Base-by-base conservation (phyloP, 306 rosid species). In the Castanea sativa region DNA sequence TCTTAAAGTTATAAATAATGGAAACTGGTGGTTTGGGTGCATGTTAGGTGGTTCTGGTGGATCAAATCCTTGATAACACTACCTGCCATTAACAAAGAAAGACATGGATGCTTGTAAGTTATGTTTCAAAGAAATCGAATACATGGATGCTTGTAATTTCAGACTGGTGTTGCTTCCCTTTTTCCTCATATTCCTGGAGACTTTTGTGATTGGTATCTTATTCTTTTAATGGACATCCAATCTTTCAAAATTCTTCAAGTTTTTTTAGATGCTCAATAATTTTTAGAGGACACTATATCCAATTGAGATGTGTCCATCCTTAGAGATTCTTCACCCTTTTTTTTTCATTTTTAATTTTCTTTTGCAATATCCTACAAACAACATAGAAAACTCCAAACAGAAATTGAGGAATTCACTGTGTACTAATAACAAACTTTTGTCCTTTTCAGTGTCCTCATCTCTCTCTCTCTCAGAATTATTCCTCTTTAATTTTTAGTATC, bases 1-100 rank as follows among this genome's bases (percentile, higher is more conserved):
- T 10, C 65, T 29, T 23, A 14, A 60, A 12, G 14, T 60, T 60
- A 11, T 11, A 21, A 25, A 23, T 60, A 60, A 12, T 27, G 18
- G 32, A 21, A 60, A 71, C 32, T 27, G 55, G 49, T 33, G 76
- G 73, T 68, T 55, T 70, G 76, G 73, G 69, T 70, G 58, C n/a
- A 74, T 15, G 75, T 82, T 87, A 63, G 89, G 81, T 90, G 76
- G 61, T 82, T 76, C 69, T 67, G 71, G 76, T 76, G 75, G 81
- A 82, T 83, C 81, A 81, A 85, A 78, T 69, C 82, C 75, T 76
- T 59, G 25, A 49, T 65, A 21, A 70, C 78, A 78, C 69, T 61
- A 41, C 16, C 67, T 58, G 77, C 77, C 30, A 70, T 52, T 41
- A 65, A 13, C 33, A 51, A 70, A 71, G 72, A 61, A 74, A 58